These are phyloP conservation scores for Aurifilum marmelostoma DNA, from an alignment of 2,329 filamentous ascomycete genomes.

Conservation along the genomic window DNA sequence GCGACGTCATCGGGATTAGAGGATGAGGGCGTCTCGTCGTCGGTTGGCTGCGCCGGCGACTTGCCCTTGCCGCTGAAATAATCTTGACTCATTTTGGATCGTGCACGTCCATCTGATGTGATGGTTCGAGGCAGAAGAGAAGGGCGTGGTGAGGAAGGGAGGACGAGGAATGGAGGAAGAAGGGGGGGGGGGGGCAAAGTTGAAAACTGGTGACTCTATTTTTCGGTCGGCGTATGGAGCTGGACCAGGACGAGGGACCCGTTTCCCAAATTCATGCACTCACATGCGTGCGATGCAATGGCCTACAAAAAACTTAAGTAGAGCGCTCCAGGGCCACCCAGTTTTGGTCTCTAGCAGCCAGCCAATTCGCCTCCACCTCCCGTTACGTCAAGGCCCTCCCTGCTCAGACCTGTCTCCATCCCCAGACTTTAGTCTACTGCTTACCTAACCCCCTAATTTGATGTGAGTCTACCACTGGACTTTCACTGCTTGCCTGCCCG, in stretches of 20 bases:
- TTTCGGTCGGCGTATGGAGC: conserved; percentile 16
- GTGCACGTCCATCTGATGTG: conserved; percentile 29
- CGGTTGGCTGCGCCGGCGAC: conserved; percentile 39
- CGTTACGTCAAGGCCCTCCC: not conserved
- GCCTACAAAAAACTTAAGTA: not conserved
- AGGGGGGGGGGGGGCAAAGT: not conserved
- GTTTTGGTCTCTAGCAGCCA: not conserved
- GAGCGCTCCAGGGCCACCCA: not conserved
- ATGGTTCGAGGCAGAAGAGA: not conserved
- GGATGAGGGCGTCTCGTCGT: conserved; percentile 26
- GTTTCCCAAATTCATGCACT: conserved; percentile 10
- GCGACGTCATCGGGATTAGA: conserved; percentile 29
- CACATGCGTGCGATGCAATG: conserved; percentile 6
- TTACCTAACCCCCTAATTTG: not conserved
- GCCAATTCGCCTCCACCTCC: conserved; percentile 4
- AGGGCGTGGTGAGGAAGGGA: not conserved
- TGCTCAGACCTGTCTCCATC: not conserved
- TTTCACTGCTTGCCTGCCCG: not conserved
- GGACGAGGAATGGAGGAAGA: not conserved
- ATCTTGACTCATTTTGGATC: conserved; percentile 61
- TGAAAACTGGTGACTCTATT: conserved; percentile 27
- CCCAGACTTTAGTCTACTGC: not conserved
- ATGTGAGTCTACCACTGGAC: not conserved
- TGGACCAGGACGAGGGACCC: not conserved
- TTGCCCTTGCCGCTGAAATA: conserved; percentile 61